A percentile compares a stretch with the other conserved stretches of the same genome.
Conservation (phyloP, 768 basidiomycete species). For the Zangia roseola region DNA sequence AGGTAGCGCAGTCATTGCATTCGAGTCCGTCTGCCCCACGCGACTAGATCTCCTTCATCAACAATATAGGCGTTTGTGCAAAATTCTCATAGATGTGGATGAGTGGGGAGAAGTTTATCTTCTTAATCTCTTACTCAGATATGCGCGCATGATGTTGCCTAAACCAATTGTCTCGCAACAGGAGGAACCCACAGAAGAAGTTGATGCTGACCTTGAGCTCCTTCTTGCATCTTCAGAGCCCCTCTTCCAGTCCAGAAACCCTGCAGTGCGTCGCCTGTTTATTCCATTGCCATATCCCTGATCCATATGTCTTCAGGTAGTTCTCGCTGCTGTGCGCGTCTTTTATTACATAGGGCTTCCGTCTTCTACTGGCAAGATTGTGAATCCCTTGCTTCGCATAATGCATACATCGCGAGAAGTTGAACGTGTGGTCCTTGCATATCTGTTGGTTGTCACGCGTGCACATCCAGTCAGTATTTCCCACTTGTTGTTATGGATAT, state of each 20-base stretch:
- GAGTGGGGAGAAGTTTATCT: conserved; percentile 94
- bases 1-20: conserved; percentile 83
- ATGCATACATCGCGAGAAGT: conserved; percentile 69
- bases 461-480: conserved; percentile 57
- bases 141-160: conserved; percentile 81
- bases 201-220: conserved; percentile 78
- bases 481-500: neutral
- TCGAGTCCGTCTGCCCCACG: conserved; percentile 83
- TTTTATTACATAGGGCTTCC: conserved; percentile 73
- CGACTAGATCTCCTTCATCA: conserved; percentile 84
- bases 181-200: conserved; percentile 42
- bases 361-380: conserved; percentile 52
- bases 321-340: conserved; percentile 69
- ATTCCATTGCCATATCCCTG: neutral
- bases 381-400: conserved; percentile 73
- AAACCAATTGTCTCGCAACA: conserved; percentile 46
- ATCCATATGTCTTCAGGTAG: conserved; percentile 51
- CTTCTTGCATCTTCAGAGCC: conserved; percentile 71
- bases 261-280: conserved; percentile 58
- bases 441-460: conserved; percentile 64
- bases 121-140: conserved; percentile 74
- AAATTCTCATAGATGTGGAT: conserved; percentile 84
- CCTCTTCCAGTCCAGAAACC: conserved; percentile 82
- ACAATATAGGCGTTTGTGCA: conserved; percentile 84
- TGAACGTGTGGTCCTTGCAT: conserved; percentile 70